Conservation (phyloP, 805 yeast genomes). For the Metschnikowia peoriensis region DNA sequence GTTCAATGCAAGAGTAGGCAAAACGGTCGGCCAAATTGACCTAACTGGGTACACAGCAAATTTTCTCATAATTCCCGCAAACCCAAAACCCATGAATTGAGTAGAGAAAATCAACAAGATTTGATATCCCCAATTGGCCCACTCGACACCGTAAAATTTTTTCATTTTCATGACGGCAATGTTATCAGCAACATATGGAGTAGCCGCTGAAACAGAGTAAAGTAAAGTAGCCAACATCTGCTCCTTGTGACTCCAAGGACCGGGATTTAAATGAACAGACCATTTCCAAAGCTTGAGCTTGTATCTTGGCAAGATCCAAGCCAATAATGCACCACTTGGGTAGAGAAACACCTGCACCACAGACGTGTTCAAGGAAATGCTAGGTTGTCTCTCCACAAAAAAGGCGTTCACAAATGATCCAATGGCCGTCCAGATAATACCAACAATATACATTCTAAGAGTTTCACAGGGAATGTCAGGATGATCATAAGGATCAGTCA, state of each 20-base stretch:
- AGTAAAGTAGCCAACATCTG: slow-evolving; percentile 54
- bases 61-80: slow-evolving; percentile 61
- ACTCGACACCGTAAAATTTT: slow-evolving; percentile 46
- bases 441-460: slow-evolving; percentile 53
- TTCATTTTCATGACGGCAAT: slow-evolving; percentile 33
- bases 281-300: slow-evolving; percentile 40
- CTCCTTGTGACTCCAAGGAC: slow-evolving; percentile 62
- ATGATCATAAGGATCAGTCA: slow-evolving; percentile 54
- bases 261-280: slow-evolving; percentile 50
- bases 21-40: slow-evolving; percentile 67
- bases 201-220: slow-evolving; percentile 45
- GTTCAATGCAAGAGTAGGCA: slow-evolving; percentile 59
- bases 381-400: slow-evolving; percentile 56
- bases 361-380: slow-evolving; percentile 46
- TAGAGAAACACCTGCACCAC: slow-evolving; percentile 60
- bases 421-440: slow-evolving; percentile 48
- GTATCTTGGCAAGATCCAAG: slow-evolving; percentile 44
- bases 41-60: slow-evolving; percentile 61
- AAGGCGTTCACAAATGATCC: slow-evolving; percentile 61
- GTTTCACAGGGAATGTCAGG: slow-evolving; percentile 48
- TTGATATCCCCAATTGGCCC: slow-evolving; percentile 46
- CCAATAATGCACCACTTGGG: slow-evolving; percentile 53
- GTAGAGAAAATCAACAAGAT: slow-evolving; percentile 52
- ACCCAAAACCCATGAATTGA: slow-evolving; percentile 64
- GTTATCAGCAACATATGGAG: slow-evolving; percentile 51